A percentile compares a stretch with the other conserved stretches of the same genome.
These are phyloP conservation scores for Fusarium udum DNA, from an alignment of 2,329 filamentous ascomycete genomes.

Conservation along the genomic window DNA sequence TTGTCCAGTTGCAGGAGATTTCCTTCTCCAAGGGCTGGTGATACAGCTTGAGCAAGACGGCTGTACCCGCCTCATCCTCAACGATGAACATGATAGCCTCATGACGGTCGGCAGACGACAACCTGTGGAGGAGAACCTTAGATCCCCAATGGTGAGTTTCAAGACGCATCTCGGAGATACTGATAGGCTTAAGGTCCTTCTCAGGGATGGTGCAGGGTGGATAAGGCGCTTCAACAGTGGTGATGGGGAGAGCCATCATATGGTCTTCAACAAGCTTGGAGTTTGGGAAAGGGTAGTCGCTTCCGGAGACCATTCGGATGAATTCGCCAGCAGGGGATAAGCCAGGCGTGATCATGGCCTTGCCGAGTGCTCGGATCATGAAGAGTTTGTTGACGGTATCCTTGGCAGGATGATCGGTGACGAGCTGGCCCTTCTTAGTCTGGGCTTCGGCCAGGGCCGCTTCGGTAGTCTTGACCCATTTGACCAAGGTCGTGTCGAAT, in stretches of 20 bases:
- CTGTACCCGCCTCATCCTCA: background rate
- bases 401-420: background rate
- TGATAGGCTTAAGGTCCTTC: background rate
- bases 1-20: background rate
- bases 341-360: background rate
- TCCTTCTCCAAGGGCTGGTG: background rate
- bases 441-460: background rate
- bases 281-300: background rate
- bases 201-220: background rate
- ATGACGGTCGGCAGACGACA: background rate
- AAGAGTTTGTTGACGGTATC: background rate
- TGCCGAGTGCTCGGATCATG: background rate
- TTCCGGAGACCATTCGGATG: background rate
- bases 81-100: background rate
- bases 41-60: background rate
- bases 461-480: background rate
- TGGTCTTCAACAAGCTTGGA: background rate
- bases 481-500: accelerated
- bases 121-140: background rate
- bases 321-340: background rate
- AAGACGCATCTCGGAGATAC: background rate
- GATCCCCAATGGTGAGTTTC: background rate
- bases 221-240: background rate
- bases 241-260: background rate
- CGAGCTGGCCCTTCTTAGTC: background rate